Evolutionary conservation across 1,284 basidiomycete genomes (phyloP).

Genomic region (Thelephora terrestris): DNA sequence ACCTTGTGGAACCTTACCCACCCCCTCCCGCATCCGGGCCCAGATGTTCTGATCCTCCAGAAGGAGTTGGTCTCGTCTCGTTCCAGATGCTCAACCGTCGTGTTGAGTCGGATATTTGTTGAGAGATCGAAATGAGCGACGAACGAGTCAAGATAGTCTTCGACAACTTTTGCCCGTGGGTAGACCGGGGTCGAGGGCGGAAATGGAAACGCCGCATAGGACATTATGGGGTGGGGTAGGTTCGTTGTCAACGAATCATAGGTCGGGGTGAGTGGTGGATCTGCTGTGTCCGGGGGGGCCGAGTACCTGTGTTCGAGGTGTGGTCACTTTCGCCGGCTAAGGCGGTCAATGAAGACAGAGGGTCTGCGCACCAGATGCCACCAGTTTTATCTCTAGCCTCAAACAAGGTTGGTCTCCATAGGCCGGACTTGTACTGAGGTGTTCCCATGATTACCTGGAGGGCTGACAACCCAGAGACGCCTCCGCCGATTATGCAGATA

Average conservation of each 20-base stretch:
- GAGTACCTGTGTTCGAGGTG: slow-evolving; percentile 36
- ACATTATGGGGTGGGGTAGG: slow-evolving; percentile 68
- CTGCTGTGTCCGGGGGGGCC: slow-evolving; percentile 30
- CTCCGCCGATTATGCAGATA: slow-evolving; percentile 63
- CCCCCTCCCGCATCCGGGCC: slow-evolving; percentile 15
- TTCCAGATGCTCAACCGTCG: slow-evolving; percentile 32
- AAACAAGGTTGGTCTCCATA: slow-evolving; percentile 48
- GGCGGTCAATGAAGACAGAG: background rate
- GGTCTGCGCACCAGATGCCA: slow-evolving; percentile 61
- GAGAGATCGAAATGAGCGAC: slow-evolving; percentile 45
- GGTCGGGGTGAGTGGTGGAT: slow-evolving; percentile 54
- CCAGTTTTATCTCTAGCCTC: slow-evolving; percentile 59
- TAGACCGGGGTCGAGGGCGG: slow-evolving; percentile 62
- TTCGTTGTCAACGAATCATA: slow-evolving; percentile 73
- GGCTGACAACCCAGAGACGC: slow-evolving; percentile 55
- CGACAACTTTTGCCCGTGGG: slow-evolving; percentile 46
- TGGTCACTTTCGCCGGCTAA: background rate
- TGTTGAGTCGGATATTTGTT: slow-evolving; percentile 45
- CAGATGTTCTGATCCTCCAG: slow-evolving; percentile 34
- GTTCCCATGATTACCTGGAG: slow-evolving; percentile 54
- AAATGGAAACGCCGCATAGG: slow-evolving; percentile 49
- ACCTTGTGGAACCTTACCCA: slow-evolving; percentile 44
- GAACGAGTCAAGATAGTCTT: slow-evolving; percentile 52
- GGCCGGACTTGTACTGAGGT: slow-evolving; percentile 40
- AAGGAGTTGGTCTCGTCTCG: slow-evolving; percentile 26